A percentile compares a stretch with the other conserved stretches of the same genome.
phyloP scores from a whole-genome alignment of 2,329 filamentous ascomycete species.

The Aspergillus niger region DNA sequence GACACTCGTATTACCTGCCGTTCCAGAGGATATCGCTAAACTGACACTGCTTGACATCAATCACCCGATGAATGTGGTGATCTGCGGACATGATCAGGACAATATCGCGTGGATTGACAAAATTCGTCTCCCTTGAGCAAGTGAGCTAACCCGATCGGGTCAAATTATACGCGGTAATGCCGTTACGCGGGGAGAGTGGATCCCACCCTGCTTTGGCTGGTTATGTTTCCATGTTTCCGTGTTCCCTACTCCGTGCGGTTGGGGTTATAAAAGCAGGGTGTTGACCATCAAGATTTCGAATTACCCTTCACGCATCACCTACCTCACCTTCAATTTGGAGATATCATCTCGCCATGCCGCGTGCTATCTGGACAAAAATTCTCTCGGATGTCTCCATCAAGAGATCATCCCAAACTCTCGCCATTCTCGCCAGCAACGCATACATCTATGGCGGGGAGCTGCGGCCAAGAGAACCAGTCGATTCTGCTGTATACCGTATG shows the following conservation, averaged over 20 bases:
- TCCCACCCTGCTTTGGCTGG: too few species aligned
- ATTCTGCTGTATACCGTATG: slow-evolving; percentile 71
- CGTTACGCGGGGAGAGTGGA: too few species aligned
- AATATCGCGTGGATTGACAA: slow-evolving; percentile 7
- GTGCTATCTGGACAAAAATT: slow-evolving; percentile 27
- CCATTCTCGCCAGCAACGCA: slow-evolving; percentile 59
- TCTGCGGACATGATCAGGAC: slow-evolving; percentile 8
- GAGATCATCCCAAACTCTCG: slow-evolving; percentile 73
- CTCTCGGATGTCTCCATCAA: slow-evolving; percentile 25
- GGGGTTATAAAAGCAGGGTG: too few species aligned
- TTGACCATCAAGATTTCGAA: too few species aligned
- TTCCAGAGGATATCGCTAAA: slow-evolving; percentile 16
- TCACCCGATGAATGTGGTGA: slow-evolving; percentile 8
- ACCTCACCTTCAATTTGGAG: too few species aligned
- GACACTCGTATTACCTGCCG: slow-evolving; percentile 10
- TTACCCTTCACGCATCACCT: too few species aligned
- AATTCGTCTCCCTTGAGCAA: neutral
- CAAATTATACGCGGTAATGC: too few species aligned
- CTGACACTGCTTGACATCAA: slow-evolving; percentile 15
- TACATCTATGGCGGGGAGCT: slow-evolving; percentile 80
- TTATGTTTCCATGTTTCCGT: too few species aligned
- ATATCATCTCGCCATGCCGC: neutral
- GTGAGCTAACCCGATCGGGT: too few species aligned
- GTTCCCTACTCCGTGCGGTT: too few species aligned
- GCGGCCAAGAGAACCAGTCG: slow-evolving; percentile 64